Base-by-base conservation (phyloP, 2,329 filamentous ascomycete species). In the Bipolaris oryzae region DNA sequence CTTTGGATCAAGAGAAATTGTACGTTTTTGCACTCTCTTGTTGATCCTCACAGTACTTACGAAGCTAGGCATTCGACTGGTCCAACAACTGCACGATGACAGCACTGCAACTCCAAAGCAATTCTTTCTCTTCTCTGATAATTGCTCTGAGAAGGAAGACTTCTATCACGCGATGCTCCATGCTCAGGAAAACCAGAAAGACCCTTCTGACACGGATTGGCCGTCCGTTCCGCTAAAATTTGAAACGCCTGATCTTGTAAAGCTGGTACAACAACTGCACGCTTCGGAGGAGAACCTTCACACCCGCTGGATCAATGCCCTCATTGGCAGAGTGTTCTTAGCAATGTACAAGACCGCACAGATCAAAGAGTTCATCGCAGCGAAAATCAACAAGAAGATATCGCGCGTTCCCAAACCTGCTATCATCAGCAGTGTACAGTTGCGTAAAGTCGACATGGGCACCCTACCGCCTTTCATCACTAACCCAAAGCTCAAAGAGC, bases 361-460 rank as follows among this genome's bases (percentile, higher is more conserved):
- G 58, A 78, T 97, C 15, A 90, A 96, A 72, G 84, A 88, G 42
- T 86, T 91, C 54, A 86, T 99, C 49, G 85, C 89, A 57, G 86
- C 87, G 56, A 97, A 96, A 77, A 89, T 99, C 61, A 92, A 91
- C 20, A 97, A 96, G 78, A 99, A 99, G 80, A 96, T 99, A 53
- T 88, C 93, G 1, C 87, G 95, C 33, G 94, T 96, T 23, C 95
- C 96, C 68, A 93, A 93, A 66, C 95, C 95, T 0, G 88, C 89
- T 1, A 96, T 98, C 69, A 87, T 99, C 55, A 92, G 91, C 16
- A 89, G 89, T 64, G 89, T 99, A 55, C 84, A 85, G n/a, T 85
- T 98, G 42, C 89, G 89, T 63, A 88, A 87, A 50, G 92, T 99
- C 50, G 86, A 96, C 68, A 90, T 93, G 62, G 95, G 95, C 3